A percentile compares a stretch with the other conserved stretches of the same genome.
Conservation (phyloP, 345 rosid species). For the Salix suchowensis region DNA sequence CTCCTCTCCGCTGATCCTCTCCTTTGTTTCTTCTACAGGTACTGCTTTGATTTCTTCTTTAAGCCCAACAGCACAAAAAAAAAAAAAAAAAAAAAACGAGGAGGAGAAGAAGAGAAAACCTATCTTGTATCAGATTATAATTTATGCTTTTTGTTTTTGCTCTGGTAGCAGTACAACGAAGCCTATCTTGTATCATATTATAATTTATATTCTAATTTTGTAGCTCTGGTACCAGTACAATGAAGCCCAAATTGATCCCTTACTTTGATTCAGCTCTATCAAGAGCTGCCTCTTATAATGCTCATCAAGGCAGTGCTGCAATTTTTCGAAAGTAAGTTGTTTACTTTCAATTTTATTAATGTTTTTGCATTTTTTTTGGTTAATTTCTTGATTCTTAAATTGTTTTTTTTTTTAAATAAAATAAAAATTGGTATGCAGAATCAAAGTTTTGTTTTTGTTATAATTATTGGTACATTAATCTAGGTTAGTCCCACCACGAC, state of each 20-base stretch:
- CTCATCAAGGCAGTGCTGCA: slow-evolving; percentile 37
- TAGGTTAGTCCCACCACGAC: slow-evolving; percentile 41
- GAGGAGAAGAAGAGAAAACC: no score
- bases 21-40: slow-evolving; percentile 47
- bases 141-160: no score
- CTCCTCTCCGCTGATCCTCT: slow-evolving; percentile 42
- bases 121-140: no score
- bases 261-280: slow-evolving; percentile 41
- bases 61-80: background rate
- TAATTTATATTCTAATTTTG: no score
- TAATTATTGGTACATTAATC: background rate
- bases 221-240: slow-evolving; percentile 26
- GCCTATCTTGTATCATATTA: no score
- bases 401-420: background rate
- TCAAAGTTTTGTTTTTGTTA: background rate
- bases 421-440: background rate
- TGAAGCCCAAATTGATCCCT: slow-evolving; percentile 47
- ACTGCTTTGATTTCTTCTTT: no score
- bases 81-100: no score
- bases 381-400: background rate
- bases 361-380: background rate
- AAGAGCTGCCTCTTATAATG: slow-evolving; percentile 31
- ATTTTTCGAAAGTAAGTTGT: slow-evolving; percentile 26
- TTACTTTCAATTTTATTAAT: no score
- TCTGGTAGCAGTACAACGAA: slow-evolving; percentile 28